Base-by-base conservation (phyloP, 2,329 filamentous ascomycete species). In the Coniochaeta sp. region DNA sequence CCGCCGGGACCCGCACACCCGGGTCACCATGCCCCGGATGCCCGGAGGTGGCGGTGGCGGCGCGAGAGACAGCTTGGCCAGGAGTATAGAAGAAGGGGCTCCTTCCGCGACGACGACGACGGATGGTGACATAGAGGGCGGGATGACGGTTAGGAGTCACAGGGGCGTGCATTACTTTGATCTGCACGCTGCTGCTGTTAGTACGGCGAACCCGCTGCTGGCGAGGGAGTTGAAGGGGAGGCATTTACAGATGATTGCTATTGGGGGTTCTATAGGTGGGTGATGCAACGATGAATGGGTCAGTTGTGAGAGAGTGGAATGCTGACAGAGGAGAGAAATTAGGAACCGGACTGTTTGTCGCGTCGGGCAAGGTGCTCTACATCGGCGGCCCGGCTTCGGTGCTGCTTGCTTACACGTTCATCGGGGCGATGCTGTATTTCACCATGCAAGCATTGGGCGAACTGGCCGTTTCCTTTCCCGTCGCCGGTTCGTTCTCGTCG, bases 241-340 rank as follows among this genome's bases (percentile, higher is more conserved):
- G 47, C 92, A 97, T 73, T 66, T 96, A 65, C 91, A 96, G 73
- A 96, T 96, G 92, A 96, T 96, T 75, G 92, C 92, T 13, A 95
- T 96, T 59, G 91, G 91, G 60, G 91, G 91, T 40, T 92, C 88
- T 10, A 96, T 96, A 61, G 88, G 87, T 82, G 7, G 6, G 38
- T 42, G n/a, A n/a, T n/a, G n/a, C n/a, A n/a, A n/a, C n/a, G n/a
- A n/a, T n/a, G 30, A 32, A 14, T 9, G 30, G 30, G 9, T 32
- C n/a, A n/a, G n/a, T n/a, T n/a, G n/a, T n/a, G n/a, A n/a, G n/a
- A n/a, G n/a, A n/a, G n/a, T n/a, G n/a, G n/a, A n/a, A n/a, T n/a
- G n/a, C n/a, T n/a, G n/a, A n/a, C n/a, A n/a, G n/a, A n/a, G n/a
- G n/a, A n/a, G n/a, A n/a, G n/a, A n/a, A n/a, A n/a, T n/a, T n/a